These are phyloP conservation scores for Talaromyces sp. DNA, from an alignment of 2,329 filamentous ascomycete genomes.

Conservation along the genomic window DNA sequence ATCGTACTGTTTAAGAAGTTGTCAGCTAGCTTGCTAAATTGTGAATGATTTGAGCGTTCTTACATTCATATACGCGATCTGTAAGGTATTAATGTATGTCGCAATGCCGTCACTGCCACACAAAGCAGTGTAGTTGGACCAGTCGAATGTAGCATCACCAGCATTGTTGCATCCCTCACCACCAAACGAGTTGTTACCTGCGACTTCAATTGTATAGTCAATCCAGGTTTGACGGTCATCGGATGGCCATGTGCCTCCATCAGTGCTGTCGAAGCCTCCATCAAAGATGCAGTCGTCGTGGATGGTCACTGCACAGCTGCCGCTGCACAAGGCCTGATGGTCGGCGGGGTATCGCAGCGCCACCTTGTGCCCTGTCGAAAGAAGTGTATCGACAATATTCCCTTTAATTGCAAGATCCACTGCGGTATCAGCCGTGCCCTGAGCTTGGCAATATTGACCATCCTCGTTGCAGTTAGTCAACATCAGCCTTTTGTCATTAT, in stretches of 20 bases:
- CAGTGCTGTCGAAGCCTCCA: constrained; percentile 7
- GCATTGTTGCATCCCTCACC: constrained; percentile 14
- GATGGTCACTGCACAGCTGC: constrained; percentile 8
- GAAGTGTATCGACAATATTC: constrained; percentile 9
- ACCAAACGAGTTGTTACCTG: constrained; percentile 13
- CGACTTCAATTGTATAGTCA: constrained; percentile 11
- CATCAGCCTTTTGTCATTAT: not conserved
- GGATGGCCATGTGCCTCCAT: constrained; percentile 10
- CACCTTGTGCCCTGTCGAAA: constrained; percentile 8
- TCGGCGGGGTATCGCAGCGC: constrained; percentile 16
- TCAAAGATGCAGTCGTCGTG: constrained; percentile 17
- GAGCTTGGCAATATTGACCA: constrained; percentile 13
- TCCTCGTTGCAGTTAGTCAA: constrained; percentile 4
- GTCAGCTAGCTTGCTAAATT: not conserved
- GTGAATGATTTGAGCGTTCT: not conserved
- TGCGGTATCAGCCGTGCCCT: constrained; percentile 7
- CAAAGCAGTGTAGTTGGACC: constrained; percentile 6
- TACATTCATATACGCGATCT: constrained; percentile 14
- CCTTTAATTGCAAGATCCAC: constrained; percentile 10
- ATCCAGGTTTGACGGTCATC: constrained; percentile 3
- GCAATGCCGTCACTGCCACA: constrained; percentile 14
- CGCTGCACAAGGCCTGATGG: constrained; percentile 11
- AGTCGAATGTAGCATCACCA: constrained; percentile 10
- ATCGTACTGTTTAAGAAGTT: not conserved
- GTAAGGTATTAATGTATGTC: constrained; percentile 8